Conservation (phyloP, 2,329 filamentous ascomycete species). For the Fusarium mangiferae region DNA sequence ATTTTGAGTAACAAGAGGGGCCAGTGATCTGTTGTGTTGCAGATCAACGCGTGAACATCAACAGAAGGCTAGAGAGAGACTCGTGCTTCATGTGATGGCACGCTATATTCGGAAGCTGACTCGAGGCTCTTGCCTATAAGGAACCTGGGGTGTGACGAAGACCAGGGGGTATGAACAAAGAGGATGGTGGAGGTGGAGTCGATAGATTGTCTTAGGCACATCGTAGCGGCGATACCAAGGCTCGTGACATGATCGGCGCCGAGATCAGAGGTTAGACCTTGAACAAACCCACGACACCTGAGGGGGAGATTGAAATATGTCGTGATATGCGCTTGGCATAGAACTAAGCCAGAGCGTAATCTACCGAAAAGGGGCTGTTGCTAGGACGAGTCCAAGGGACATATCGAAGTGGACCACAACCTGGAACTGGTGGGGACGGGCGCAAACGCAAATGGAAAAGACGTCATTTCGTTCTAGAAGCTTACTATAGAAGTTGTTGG, state of each 20-base stretch:
- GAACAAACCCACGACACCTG: slow-evolving; percentile 8
- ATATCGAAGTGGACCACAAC: slow-evolving; percentile 16
- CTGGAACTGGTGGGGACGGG: slow-evolving; percentile 20
- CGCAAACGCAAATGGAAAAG: slow-evolving; percentile 1
- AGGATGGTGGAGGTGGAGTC: slow-evolving; percentile 32
- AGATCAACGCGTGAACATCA: slow-evolving; percentile 27
- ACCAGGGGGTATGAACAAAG: slow-evolving; percentile 14
- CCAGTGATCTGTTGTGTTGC: slow-evolving; percentile 22
- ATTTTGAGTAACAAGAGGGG: slow-evolving; percentile 18
- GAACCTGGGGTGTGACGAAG: slow-evolving; percentile 30
- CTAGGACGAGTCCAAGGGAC: slow-evolving; percentile 5
- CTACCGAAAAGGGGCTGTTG: slow-evolving; percentile 41
- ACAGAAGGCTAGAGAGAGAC: slow-evolving; percentile 8
- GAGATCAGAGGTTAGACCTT: slow-evolving; percentile 31
- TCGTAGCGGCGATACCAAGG: slow-evolving; percentile 22
- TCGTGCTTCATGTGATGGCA: slow-evolving; percentile 16
- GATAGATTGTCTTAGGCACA: slow-evolving; percentile 14
- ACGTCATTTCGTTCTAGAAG: slow-evolving; percentile 45
- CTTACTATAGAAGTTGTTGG: slow-evolving; percentile 9
- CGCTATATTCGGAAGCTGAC: slow-evolving; percentile 27
- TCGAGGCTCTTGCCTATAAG: slow-evolving; percentile 21
- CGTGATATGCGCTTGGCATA: slow-evolving; percentile 36
- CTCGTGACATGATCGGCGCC: slow-evolving; percentile 39
- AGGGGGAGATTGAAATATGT: slow-evolving; percentile 33
- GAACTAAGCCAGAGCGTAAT: slow-evolving; percentile 36